Base-by-base conservation (phyloP, 345 rosid genomes). In the Turritis glabra region DNA sequence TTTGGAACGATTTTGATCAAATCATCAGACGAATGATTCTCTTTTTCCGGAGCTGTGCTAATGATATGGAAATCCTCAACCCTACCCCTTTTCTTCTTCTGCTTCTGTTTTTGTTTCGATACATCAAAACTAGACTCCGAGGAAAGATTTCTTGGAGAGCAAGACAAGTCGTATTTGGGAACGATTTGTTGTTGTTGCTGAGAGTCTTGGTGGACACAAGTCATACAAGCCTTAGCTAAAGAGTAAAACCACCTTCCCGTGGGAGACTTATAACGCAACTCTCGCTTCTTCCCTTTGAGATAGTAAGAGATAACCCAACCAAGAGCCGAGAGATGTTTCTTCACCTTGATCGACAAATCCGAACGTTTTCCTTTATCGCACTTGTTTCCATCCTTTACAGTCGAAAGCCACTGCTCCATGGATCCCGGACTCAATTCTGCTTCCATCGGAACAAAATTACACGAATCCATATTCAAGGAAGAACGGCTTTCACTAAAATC, bases 251-350 rank as follows among this genome's bases (percentile, higher is more conserved):
- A 56, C 8, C 0, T 72, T 9, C 80, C 80, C 0, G 8, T 10
- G 0, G 80, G 80, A 46, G 81, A 78, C 13, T 47, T 57, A 25
- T 58, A 78, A 14, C 69, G 81, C 25, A 72, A 1, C 51, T 57
- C 77, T 57, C 64, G 40, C 14, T 7, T 58, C 3, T 30, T 55
- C 13, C 52, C 3, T 56, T 19, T 43, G 0, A 1, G 6, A 46
- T 3, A 5, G 76, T 71, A 61, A 14, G 38, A 26, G 30, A 76
- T 41, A 6, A 4, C 5, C 80, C 80, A 77, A n/a, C 80, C 80
- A 8, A 77, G 62, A 30, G 76, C 64, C 1, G 72, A 33, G 23
- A 77, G 60, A 75, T 75, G 73, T 38, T 67, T 75, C 73, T 50
- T 75, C 19, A 7, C 79, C 23, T 5, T 67, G 3, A 7, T 6